phyloP scores from a whole-genome alignment of 331 rosid species.

The Telfairia occidentalis region DNA sequence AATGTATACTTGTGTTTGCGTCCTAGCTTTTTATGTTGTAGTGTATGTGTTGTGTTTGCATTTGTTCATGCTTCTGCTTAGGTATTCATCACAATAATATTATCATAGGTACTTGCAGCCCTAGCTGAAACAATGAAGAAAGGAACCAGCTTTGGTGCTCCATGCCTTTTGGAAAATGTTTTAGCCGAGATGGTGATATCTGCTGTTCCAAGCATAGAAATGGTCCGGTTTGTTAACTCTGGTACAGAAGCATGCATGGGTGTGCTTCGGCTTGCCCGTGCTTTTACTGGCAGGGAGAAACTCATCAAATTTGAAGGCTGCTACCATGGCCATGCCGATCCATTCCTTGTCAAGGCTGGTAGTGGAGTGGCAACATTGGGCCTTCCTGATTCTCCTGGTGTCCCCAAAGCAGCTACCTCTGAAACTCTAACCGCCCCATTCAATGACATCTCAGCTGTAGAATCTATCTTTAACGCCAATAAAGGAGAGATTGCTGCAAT shows the following conservation, averaged over 20 bases:
- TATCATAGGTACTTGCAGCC: conserved; percentile 75
- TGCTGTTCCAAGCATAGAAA: conserved; percentile 87
- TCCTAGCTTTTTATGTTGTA: not conserved
- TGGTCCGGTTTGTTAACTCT: conserved; percentile 93
- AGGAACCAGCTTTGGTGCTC: conserved; percentile 98
- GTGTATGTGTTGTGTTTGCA: not conserved
- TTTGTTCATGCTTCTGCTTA: not conserved
- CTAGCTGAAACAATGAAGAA: conserved; percentile 82
- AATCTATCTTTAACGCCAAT: conserved; percentile 48
- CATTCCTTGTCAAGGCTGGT: conserved; percentile 94
- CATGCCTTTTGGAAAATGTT: conserved; percentile 69
- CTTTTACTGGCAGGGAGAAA: conserved; percentile 59
- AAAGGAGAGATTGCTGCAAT: conserved; percentile 67
- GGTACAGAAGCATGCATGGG: conserved; percentile 99
- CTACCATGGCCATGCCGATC: conserved; percentile 97
- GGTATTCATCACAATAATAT: conserved; percentile 6
- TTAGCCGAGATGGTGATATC: conserved; percentile 74
- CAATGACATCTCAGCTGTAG: conserved; percentile 65
- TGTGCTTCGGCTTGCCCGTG: conserved; percentile 82
- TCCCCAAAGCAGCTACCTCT: conserved; percentile 67
- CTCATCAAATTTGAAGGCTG: conserved; percentile 93
- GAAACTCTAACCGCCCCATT: conserved; percentile 75
- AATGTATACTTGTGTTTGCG: not conserved
- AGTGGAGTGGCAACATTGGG: conserved; percentile 97
- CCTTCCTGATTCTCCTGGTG: conserved; percentile 97